Evolutionary conservation across 2,329 filamentous ascomycete species (phyloP).

Genomic region (Capronia americana): DNA sequence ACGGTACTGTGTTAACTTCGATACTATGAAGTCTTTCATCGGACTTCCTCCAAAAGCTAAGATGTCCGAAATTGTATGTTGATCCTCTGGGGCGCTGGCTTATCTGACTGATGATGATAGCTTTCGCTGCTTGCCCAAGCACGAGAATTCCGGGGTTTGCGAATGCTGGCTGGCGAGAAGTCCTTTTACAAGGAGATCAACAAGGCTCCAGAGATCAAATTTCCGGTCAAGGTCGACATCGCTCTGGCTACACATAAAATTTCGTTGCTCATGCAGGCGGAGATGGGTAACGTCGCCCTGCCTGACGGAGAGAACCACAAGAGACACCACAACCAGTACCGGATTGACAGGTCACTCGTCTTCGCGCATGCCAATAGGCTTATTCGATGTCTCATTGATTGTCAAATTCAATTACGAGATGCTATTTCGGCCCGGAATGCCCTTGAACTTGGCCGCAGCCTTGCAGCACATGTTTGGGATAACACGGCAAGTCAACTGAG

Average conservation of each 20-base stretch:
- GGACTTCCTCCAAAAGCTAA: constrained; percentile 65
- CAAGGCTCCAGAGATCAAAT: constrained; percentile 70
- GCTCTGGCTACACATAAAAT: constrained; percentile 74
- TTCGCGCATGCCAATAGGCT: constrained; percentile 74
- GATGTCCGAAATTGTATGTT: constrained; percentile 71
- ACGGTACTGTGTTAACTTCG: constrained; percentile 78
- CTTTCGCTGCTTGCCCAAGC: constrained; percentile 71
- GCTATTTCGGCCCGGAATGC: constrained; percentile 70
- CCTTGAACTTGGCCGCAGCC: constrained; percentile 77
- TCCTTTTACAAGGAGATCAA: constrained; percentile 74
- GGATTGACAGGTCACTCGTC: constrained; percentile 64
- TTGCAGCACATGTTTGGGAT: constrained; percentile 82
- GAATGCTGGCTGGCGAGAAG: constrained; percentile 74
- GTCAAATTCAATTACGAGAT: constrained; percentile 68
- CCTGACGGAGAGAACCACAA: constrained; percentile 64
- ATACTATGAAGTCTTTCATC: constrained; percentile 77
- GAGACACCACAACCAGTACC: constrained; percentile 55
- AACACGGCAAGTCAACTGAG: constrained; percentile 78
- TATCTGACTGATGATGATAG: constrained; percentile 50
- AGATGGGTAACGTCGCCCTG: constrained; percentile 71
- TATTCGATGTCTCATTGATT: constrained; percentile 77
- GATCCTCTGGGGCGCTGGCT: not conserved
- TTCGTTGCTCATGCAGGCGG: constrained; percentile 76
- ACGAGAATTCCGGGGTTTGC: constrained; percentile 73
- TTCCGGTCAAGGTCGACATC: constrained; percentile 72